phyloP scores from a whole-genome alignment of 2,329 filamentous ascomycete species.

The Blastomyces percursus region DNA sequence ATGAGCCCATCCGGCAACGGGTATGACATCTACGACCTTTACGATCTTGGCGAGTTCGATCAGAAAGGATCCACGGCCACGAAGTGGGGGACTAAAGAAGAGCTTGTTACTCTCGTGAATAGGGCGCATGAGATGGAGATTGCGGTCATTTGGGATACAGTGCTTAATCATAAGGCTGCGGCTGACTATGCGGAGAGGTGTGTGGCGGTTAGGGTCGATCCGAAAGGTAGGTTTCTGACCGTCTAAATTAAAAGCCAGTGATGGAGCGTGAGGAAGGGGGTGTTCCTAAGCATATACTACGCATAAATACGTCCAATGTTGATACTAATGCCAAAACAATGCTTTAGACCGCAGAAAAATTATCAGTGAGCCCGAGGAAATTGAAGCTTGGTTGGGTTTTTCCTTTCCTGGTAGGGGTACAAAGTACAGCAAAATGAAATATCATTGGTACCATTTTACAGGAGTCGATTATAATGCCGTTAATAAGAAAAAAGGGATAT shows the following conservation, averaged over 20 bases:
- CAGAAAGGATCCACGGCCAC: conserved; percentile 54
- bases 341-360: conserved; percentile 44
- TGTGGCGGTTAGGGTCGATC: conserved; percentile 53
- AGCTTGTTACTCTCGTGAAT: conserved; percentile 45
- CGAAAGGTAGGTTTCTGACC: conserved; percentile 26
- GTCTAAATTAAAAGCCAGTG: neutral
- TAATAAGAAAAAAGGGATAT: conserved; percentile 50
- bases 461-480: conserved; percentile 56
- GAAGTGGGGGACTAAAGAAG: conserved; percentile 58
- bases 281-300: neutral
- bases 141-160: conserved; percentile 56
- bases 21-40: conserved; percentile 60
- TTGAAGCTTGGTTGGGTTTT: conserved; percentile 58
- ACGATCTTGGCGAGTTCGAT: conserved; percentile 60
- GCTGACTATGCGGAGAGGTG: conserved; percentile 56
- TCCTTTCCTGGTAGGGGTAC: conserved; percentile 52
- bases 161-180: conserved; percentile 61
- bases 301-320: neutral
- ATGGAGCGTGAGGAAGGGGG: neutral
- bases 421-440: conserved; percentile 51
- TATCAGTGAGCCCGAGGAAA: conserved; percentile 46
- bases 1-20: conserved; percentile 52
- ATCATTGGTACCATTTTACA: conserved; percentile 56
- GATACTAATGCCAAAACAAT: conserved; percentile 8
- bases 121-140: conserved; percentile 45